Conservation (phyloP, 2,329 filamentous ascomycete genomes). For the Cladorrhinum sp. region DNA sequence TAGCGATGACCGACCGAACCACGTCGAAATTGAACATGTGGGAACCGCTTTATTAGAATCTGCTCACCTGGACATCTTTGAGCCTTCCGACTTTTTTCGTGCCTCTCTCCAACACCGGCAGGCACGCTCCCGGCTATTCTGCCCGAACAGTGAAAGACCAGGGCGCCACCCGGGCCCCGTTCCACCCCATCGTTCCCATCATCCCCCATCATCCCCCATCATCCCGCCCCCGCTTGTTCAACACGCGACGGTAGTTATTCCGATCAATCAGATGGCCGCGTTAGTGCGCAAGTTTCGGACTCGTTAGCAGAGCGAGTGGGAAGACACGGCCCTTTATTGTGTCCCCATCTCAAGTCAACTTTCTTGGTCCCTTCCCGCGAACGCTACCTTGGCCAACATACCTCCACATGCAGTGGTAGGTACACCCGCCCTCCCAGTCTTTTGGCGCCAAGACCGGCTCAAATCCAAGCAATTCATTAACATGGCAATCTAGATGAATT, state of each 20-base stretch:
- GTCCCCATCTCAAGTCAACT: neutral
- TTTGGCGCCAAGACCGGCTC: slow-evolving; percentile 24
- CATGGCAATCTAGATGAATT: slow-evolving; percentile 30
- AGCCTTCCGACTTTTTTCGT: slow-evolving; percentile 1
- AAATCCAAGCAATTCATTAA: slow-evolving; percentile 28
- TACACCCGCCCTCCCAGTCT: slow-evolving; percentile 18
- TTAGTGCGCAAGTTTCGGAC: slow-evolving; percentile 14
- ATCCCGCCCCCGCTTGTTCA: slow-evolving; percentile 1
- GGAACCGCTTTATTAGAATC: slow-evolving; percentile 16
- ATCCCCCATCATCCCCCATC: neutral
- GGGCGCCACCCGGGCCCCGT: neutral
- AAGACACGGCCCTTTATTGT: slow-evolving; percentile 5
- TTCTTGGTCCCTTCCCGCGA: neutral
- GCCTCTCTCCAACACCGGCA: slow-evolving; percentile 15
- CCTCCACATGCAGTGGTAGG: slow-evolving; percentile 11
- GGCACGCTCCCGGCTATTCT: slow-evolving; percentile 20
- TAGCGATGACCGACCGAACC: neutral
- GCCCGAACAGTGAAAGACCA: neutral
- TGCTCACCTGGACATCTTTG: slow-evolving; percentile 18
- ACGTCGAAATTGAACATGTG: slow-evolving; percentile 1
- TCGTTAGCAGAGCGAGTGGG: slow-evolving; percentile 13
- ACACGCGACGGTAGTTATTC: slow-evolving; percentile 18
- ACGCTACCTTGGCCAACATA: neutral
- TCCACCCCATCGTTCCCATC: too few relatives aligned
- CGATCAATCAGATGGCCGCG: slow-evolving; percentile 17